Evolutionary conservation across 2,329 filamentous ascomycete species (phyloP).

Genomic region (Lecanoromycetidae sp.): DNA sequence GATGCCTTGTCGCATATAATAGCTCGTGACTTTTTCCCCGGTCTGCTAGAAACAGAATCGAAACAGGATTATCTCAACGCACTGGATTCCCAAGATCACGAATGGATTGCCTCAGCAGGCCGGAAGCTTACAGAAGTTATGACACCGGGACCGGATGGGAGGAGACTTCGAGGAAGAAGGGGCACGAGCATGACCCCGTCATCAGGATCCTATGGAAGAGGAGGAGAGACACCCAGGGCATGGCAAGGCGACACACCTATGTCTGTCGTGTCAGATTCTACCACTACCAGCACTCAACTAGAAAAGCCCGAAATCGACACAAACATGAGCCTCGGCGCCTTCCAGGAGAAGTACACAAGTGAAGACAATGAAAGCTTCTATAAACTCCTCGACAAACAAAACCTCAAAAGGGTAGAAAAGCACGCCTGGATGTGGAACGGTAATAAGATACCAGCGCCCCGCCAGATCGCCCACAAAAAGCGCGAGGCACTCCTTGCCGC

Average conservation of each 20-base stretch:
- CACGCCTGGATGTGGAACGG: constrained; percentile 80
- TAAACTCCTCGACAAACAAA: constrained; percentile 79
- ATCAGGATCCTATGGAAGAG: constrained; percentile 17
- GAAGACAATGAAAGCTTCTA: constrained; percentile 98
- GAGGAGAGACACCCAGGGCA: constrained; percentile 48
- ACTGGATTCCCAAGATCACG: constrained; percentile 67
- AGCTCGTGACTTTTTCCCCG: constrained; percentile 91
- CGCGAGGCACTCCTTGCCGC: constrained; percentile 19
- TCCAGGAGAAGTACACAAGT: constrained; percentile 88
- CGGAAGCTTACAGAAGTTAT: constrained; percentile 63
- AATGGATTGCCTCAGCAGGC: constrained; percentile 77
- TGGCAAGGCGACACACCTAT: constrained; percentile 64
- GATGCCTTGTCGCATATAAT: constrained; percentile 87
- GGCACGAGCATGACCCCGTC: constrained; percentile 27
- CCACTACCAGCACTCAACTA: constrained; percentile 27
- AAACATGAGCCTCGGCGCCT: constrained; percentile 68
- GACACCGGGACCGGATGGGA: constrained; percentile 55
- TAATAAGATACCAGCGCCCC: constrained; percentile 63
- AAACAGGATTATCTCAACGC: constrained; percentile 91
- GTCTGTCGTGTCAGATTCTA: constrained; percentile 38
- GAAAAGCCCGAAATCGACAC: constrained; percentile 49
- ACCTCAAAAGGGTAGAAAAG: constrained; percentile 69
- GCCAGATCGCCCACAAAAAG: constrained; percentile 44
- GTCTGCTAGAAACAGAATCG: constrained; percentile 69
- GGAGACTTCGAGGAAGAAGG: constrained; percentile 26